Conservation (phyloP, 2,329 filamentous ascomycete genomes). For the Trichoderma citrinoviride region DNA sequence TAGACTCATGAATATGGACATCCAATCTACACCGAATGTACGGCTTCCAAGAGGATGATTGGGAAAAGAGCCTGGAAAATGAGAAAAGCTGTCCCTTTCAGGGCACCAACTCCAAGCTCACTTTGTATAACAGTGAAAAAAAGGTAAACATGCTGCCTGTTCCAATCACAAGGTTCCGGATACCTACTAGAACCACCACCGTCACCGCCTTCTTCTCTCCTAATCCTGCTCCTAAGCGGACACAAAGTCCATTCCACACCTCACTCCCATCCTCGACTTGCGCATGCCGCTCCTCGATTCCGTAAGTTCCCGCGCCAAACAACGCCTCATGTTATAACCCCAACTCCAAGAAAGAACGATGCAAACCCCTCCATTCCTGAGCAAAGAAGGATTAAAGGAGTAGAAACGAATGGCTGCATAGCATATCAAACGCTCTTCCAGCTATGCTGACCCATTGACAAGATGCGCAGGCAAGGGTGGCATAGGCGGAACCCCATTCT, state of each 20-base stretch:
- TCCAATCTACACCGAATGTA: no score
- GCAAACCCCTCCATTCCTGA: not conserved
- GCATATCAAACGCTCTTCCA: not conserved
- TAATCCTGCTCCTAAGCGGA: not conserved
- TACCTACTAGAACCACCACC: not conserved
- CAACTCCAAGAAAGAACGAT: constrained; percentile 9
- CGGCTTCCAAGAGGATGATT: not conserved
- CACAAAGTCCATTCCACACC: not conserved
- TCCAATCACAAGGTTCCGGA: not conserved
- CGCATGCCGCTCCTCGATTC: not conserved
- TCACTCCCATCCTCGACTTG: not conserved
- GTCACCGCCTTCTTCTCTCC: not conserved
- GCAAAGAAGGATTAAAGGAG: not conserved
- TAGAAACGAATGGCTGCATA: not conserved
- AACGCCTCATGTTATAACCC: constrained; percentile 11
- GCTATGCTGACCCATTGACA: constrained; percentile 35
- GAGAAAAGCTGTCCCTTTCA: no score
- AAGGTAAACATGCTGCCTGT: not conserved
- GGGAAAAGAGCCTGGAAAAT: not conserved
- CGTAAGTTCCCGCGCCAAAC: not conserved
- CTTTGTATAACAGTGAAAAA: not conserved
- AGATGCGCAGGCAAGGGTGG: constrained; percentile 42
- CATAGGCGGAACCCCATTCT: constrained; percentile 36
- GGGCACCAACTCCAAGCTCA: not conserved
- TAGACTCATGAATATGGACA: no score